Base-by-base conservation (phyloP, 2,329 filamentous ascomycete species). In the Fusarium chaquense region DNA sequence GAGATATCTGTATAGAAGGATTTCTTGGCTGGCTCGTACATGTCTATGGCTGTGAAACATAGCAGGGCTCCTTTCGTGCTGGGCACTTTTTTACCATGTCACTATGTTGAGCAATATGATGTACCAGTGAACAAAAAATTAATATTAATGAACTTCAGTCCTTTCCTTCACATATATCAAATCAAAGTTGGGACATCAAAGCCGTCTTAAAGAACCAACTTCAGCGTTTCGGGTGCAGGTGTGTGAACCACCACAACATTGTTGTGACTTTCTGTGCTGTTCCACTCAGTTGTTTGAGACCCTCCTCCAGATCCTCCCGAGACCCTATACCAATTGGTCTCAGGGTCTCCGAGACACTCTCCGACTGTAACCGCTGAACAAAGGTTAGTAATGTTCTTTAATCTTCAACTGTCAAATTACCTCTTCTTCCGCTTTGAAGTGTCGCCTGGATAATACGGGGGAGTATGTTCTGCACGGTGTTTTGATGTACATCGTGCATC, bases 261-360 rank as follows among this genome's bases (percentile, higher is more conserved):
- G 6, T 10, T 24, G 2, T 41, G 18, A 5, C n/a, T 36, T 3
- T 20, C 18, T 2, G 45, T 60, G 7, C 5, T 9, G 3, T 65
- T 65, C 54, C 53, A 38, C 24, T 30, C 36, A 8, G 36, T 18
- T n/a, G 47, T 30, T 12, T 49, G 36, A 13, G 43, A 10, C 6
- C 11, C 54, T 35, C 6, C 11, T 32, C 18, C 54, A 12, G 22
- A 41, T 12, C 13, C 33, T 12, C 35, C 33, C 36, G 35, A 52
- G 26, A 26, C n/a, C 28, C 36, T 26, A n/a, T 65, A 65, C 62
- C 62, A 65, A 7, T 65, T 65, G 32, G 54, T 12, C 41, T 65
- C 61, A 22, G 61, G 61, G 47, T 65, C 61, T 18, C 62, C 62
- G 16, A 65, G 62, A 45, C 62, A 65, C 38, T 65, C 62, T 4